These are phyloP conservation scores for Streptanthus diversifolius DNA, from an alignment of 345 rosid species.

Conservation along the genomic window DNA sequence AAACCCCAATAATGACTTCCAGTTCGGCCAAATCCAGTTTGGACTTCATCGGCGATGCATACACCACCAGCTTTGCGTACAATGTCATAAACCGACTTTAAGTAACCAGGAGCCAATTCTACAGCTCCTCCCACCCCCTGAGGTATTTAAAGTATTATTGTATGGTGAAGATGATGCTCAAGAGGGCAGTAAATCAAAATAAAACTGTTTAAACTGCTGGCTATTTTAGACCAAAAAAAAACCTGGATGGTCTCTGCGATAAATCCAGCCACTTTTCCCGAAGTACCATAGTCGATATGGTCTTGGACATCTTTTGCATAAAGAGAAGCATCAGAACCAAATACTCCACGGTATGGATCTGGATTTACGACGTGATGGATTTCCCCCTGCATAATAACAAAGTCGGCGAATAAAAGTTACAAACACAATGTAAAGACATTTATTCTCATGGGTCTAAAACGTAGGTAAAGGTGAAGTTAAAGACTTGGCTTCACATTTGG, in stretches of 20 bases:
- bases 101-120: conserved; percentile 92
- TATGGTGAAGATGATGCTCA: not conserved
- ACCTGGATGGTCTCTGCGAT: conserved; percentile 96
- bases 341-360: conserved; percentile 78
- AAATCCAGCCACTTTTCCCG: conserved; percentile 90
- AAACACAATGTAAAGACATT: conserved; percentile 4
- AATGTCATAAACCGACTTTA: conserved; percentile 72
- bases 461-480: not conserved
- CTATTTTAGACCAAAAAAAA: conserved; percentile 11
- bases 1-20: conserved; percentile 98
- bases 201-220: not conserved
- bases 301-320: conserved; percentile 90
- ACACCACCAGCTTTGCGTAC: conserved; percentile 83
- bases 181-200: not conserved
- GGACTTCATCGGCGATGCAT: conserved; percentile 96
- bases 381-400: conserved; percentile 59
- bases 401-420: not conserved
- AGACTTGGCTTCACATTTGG: not conserved
- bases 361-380: conserved; percentile 90
- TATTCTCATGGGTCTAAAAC: not conserved
- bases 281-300: conserved; percentile 84
- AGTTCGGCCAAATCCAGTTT: conserved; percentile 88
- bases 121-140: conserved; percentile 97
- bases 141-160: conserved; percentile 5
- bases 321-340: conserved; percentile 75